phyloP scores from a whole-genome alignment of 306 rosid species.

The Fragaria iinumae region DNA sequence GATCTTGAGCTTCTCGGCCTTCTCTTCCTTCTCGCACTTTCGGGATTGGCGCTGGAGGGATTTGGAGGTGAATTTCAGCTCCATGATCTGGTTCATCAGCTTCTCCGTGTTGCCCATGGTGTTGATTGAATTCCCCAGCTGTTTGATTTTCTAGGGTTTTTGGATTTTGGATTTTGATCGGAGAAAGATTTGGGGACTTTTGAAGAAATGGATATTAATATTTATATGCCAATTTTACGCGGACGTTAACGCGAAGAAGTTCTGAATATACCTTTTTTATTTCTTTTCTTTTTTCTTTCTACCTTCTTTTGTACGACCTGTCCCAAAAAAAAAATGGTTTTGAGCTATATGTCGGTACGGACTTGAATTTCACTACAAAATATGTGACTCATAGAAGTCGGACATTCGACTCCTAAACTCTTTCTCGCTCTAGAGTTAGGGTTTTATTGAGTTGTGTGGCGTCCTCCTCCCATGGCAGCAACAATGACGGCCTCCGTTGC shows the following conservation, averaged over 20 bases:
- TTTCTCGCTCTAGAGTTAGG: no score
- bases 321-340: no score
- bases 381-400: no score
- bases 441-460: no score
- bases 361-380: no score
- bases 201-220: not conserved
- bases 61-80: slow-evolving; percentile 82
- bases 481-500: no score
- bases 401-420: no score
- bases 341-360: no score
- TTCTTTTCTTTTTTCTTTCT: no score
- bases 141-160: slow-evolving; percentile 8
- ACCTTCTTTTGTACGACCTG: no score
- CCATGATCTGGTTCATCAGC: slow-evolving; percentile 94
- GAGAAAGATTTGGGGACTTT: not conserved
- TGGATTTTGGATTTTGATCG: not conserved
- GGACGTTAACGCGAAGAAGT: not conserved
- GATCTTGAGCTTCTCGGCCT: slow-evolving; percentile 82
- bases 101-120: slow-evolving; percentile 92
- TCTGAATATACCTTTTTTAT: not conserved
- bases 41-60: slow-evolving; percentile 86
- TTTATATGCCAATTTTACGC: not conserved
- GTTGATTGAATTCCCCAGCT: slow-evolving; percentile 1
- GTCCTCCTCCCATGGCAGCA: no score
- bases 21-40: slow-evolving; percentile 95